phyloP scores from a whole-genome alignment of 306 rosid species.

The Rosa rugosa region DNA sequence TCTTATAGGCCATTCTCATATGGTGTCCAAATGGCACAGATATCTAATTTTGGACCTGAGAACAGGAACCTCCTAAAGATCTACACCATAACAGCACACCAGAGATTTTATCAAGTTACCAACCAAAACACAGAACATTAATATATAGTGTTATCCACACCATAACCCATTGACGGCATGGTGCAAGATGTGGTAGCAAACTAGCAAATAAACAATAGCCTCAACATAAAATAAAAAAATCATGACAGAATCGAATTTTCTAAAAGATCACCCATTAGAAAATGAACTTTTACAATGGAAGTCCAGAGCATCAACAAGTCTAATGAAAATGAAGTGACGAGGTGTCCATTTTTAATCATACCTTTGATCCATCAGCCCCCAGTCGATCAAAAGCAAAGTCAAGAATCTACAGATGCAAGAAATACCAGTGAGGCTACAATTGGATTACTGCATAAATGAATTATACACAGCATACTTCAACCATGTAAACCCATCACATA shows the following conservation, averaged over 20 bases:
- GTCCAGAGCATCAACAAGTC: conserved; percentile 1
- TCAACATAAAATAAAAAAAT: conserved; percentile 14
- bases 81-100: conserved; percentile 6
- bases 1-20: neutral
- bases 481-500: neutral
- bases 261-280: conserved; percentile 8
- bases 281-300: neutral
- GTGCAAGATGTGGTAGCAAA: neutral
- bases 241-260: neutral
- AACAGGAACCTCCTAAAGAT: conserved; percentile 22
- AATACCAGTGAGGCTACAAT: conserved; percentile 31
- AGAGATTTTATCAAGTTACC: conserved; percentile 9
- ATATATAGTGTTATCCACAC: neutral
- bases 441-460: conserved; percentile 14
- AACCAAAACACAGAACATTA: conserved; percentile 10
- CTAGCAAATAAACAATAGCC: conserved; percentile 1
- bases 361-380: conserved; percentile 85
- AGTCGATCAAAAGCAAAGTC: conserved; percentile 94
- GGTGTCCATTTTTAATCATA: conserved; percentile 37
- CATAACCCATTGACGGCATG: neutral
- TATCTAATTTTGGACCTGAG: neutral
- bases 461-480: neutral
- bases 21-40: conserved; percentile 8
- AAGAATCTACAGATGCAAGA: conserved; percentile 62
- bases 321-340: conserved; percentile 5